Base-by-base conservation (phyloP, 2,329 filamentous ascomycete genomes). In the Fusarium miscanthi region DNA sequence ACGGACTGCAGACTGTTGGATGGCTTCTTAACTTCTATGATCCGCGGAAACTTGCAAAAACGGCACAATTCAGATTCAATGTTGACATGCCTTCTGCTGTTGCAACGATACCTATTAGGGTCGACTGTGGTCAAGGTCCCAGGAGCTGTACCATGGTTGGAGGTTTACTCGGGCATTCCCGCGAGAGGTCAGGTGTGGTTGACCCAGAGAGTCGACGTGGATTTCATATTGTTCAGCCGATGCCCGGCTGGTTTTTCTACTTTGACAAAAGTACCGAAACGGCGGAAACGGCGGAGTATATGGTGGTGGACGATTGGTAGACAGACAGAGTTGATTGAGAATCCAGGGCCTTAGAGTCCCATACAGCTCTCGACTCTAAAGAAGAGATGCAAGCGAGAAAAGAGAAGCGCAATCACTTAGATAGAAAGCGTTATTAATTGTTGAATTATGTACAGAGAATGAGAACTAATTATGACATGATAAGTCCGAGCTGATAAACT, bases 111-210 rank as follows among this genome's bases (percentile, higher is more conserved):
- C 25, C 25, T 31, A 3, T 48, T 7, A 6, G 1, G 4, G 27
- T 31, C 12, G 13, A 21, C 8, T 3, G 5, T 11, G 5, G 11
- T 19, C 10, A 27, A 11, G 19, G 13, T 5, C 3, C 8, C 7
- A 21, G 5, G 19, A 6, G n/a, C 3, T 48, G 19, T 21, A 46
- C 43, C 30, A 14, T 46, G 12, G 6, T 46, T 21, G 43, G 43
- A 16, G 43, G 43, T 21, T 30, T 46, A 21, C 12, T 21, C 6
- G 43, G 12, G 19, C 6, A 30, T 30, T 16, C 19, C 8, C 4
- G 7, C 4, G 27, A 21, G 0, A 5, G 1, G 8, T 27, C 42
- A 27, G 5, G 9, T 42, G 40, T 9, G 9, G 2, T 23, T 14
- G n/a, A 23, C 13, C 7, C 8, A 9, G 13, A 16, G 8, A 5